Percentiles rank a stretch among this genome's conserved stretches.
phyloP scores from a whole-genome alignment of 768 basidiomycete species.

The Kwoniella sp. region DNA sequence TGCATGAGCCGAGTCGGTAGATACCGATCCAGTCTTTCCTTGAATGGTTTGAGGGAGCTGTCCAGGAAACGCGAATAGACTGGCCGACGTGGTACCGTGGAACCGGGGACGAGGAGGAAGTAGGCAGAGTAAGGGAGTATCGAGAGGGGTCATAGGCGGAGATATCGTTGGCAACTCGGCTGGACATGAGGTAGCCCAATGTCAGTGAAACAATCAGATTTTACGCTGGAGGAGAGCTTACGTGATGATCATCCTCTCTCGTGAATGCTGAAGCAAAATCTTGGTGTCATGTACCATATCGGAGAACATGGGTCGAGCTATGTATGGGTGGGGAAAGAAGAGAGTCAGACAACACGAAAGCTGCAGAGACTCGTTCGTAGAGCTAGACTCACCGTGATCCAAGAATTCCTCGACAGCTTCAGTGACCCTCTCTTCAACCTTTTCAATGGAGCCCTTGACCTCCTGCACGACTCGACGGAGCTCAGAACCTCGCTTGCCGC shows the following conservation, averaged over 20 bases:
- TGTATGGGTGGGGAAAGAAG: background rate
- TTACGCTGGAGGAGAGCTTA: conserved; percentile 61
- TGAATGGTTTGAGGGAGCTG: conserved; percentile 81
- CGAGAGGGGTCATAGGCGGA: conserved; percentile 76
- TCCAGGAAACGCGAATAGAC: conserved; percentile 82
- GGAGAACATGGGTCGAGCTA: conserved; percentile 83
- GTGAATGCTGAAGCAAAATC: conserved; percentile 81
- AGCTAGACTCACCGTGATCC: conserved; percentile 69
- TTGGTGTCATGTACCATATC: conserved; percentile 94
- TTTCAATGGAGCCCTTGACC: conserved; percentile 91
- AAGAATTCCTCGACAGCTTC: conserved; percentile 93
- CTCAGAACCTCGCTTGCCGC: conserved; percentile 79
- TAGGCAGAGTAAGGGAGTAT: conserved; percentile 70
- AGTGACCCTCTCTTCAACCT: conserved; percentile 90
- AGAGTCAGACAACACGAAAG: conserved; percentile 25
- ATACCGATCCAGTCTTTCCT: conserved; percentile 95
- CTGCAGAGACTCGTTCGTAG: background rate
- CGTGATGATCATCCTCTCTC: conserved; percentile 90
- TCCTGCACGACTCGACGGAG: conserved; percentile 81
- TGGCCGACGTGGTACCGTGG: conserved; percentile 85
- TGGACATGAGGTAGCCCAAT: conserved; percentile 38
- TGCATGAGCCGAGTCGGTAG: conserved; percentile 75
- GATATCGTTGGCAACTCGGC: conserved; percentile 80
- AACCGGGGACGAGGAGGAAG: conserved; percentile 51
- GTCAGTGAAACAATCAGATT: no score